Percentiles rank a stretch among this genome's conserved stretches.
phyloP scores from a whole-genome alignment of 352 stramenopile species.

The Phytopythium vexans region DNA sequence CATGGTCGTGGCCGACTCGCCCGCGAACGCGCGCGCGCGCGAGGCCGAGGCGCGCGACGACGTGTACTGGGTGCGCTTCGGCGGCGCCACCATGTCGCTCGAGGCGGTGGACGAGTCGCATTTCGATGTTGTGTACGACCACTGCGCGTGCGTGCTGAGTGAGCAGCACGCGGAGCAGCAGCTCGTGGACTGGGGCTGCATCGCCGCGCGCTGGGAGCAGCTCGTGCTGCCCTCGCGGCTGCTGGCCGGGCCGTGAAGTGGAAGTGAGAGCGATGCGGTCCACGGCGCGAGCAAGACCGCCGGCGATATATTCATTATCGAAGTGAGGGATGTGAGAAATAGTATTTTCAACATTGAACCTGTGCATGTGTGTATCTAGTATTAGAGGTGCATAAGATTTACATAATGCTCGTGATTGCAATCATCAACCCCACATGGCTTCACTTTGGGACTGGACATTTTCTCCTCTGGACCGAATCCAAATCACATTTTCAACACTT shows the following conservation, averaged over 20 bases:
- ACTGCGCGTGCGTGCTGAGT: conserved; percentile 32
- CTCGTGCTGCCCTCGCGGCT: conserved; percentile 41
- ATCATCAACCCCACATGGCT: too few species aligned
- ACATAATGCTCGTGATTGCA: too few species aligned
- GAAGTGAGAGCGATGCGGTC: too few species aligned
- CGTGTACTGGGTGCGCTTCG: conserved; percentile 33
- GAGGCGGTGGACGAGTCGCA: conserved; percentile 22
- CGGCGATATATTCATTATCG: too few species aligned
- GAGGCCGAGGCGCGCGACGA: conserved; percentile 20
- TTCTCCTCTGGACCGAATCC: too few species aligned
- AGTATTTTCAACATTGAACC: too few species aligned
- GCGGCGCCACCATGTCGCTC: conserved; percentile 34
- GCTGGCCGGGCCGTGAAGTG: conserved; percentile 9
- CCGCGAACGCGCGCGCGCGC: conserved; percentile 24
- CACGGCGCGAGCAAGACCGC: too few species aligned
- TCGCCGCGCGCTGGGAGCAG: conserved; percentile 62
- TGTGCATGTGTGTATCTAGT: too few species aligned
- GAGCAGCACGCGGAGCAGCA: conserved; percentile 45
- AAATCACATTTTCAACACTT: too few species aligned
- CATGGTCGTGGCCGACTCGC: conserved; percentile 28
- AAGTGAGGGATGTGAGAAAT: too few species aligned
- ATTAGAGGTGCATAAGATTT: too few species aligned
- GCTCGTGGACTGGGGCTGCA: conserved; percentile 48
- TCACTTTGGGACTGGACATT: too few species aligned
- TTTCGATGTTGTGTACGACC: conserved; percentile 38